A percentile compares a stretch with the other conserved stretches of the same genome.
Conservation (phyloP, 345 rosid species). For the Corchorus olitorius region DNA sequence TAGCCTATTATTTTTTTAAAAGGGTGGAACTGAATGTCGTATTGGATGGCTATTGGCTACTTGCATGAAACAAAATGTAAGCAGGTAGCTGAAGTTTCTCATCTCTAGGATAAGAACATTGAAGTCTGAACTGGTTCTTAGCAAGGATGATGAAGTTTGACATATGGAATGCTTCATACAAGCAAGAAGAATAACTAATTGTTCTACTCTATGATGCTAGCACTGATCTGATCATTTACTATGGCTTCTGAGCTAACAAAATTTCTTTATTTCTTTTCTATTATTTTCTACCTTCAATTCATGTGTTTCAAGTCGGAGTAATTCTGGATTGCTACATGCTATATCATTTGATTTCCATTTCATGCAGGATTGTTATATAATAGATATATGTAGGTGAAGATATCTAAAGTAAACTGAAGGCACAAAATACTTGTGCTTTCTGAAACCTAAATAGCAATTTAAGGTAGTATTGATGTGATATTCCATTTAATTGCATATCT, state of each 20-base stretch:
- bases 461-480: neutral
- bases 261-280: neutral
- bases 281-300: too few species aligned
- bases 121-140: slow-evolving; percentile 10
- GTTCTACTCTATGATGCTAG: neutral
- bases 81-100: neutral
- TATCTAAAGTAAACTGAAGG: neutral
- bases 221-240: neutral
- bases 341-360: slow-evolving; percentile 10
- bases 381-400: neutral
- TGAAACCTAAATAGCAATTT: neutral
- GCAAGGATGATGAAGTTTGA: neutral
- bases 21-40: neutral
- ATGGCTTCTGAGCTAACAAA: slow-evolving; percentile 4
- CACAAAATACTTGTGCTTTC: neutral
- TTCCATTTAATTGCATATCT: neutral
- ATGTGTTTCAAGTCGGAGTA: too few species aligned
- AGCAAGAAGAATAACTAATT: neutral
- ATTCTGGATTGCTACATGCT: too few species aligned
- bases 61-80: neutral
- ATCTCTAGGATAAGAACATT: neutral
- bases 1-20: neutral
- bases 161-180: neutral
- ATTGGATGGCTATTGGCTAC: neutral
- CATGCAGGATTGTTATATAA: neutral